Conservation (phyloP, 441 rosid species). For the Brassica hybrid region DNA sequence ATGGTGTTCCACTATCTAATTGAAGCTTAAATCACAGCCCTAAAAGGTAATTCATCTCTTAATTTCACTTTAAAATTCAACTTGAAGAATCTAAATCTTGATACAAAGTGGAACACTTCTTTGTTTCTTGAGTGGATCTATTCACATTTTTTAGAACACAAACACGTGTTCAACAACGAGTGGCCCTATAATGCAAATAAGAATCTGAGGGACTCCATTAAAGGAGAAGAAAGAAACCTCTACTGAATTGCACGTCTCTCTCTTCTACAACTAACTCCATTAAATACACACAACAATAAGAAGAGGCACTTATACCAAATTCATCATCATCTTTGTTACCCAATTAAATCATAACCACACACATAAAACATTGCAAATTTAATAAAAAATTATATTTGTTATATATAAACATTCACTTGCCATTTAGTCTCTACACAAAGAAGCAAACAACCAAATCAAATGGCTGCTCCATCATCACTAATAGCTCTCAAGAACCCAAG, state of each 20-base stretch:
- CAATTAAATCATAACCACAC: constrained; percentile 27
- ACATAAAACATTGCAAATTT: neutral
- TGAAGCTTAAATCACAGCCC: too few relatives aligned
- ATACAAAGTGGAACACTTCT: constrained; percentile 20
- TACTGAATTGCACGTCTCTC: constrained; percentile 29
- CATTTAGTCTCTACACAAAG: constrained; percentile 10
- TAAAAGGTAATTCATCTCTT: too few relatives aligned
- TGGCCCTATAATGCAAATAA: constrained; percentile 3
- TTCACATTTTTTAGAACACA: constrained; percentile 1
- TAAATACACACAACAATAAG: constrained; percentile 31
- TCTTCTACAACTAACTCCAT: constrained; percentile 37
- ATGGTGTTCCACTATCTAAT: constrained; percentile 1
- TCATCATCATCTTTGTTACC: constrained; percentile 24
- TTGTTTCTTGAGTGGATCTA: constrained; percentile 14
- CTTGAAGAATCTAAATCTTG: neutral
- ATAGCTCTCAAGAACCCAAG: constrained; percentile 27
- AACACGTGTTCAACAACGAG: constrained; percentile 26
- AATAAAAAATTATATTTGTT: neutral
- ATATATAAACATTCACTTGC: constrained; percentile 16
- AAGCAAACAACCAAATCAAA: constrained; percentile 13
- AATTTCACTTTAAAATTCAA: neutral
- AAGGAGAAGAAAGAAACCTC: constrained; percentile 36
- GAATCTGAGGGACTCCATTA: constrained; percentile 22
- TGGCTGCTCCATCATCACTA: constrained; percentile 35
- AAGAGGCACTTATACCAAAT: constrained; percentile 21